phyloP scores from a whole-genome alignment of 225 moss, liverwort and hornwort genomes.

The Asterella californica region DNA sequence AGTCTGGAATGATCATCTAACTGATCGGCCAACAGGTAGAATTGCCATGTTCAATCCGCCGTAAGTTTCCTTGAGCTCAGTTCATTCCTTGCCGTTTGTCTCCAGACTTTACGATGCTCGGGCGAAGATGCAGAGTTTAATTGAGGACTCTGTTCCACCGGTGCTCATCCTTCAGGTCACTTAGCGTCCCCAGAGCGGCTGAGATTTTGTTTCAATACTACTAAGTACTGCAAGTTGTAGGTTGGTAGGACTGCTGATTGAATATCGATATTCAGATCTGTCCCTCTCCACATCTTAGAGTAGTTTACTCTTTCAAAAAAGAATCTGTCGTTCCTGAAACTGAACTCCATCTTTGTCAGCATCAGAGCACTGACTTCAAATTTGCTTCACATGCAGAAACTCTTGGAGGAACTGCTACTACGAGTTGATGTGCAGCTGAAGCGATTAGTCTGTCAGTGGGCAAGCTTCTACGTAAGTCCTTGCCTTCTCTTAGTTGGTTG shows the following conservation, averaged over 20 bases:
- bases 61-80: neutral
- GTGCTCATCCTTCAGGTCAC: constrained; percentile 35
- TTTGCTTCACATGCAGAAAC: constrained; percentile 20
- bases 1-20: neutral
- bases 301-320: neutral
- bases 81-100: neutral
- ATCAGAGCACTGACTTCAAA: neutral
- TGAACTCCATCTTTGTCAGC: no score
- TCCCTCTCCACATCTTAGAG: neutral
- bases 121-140: constrained; percentile 21
- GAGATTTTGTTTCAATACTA: neutral
- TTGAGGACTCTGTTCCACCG: constrained; percentile 27
- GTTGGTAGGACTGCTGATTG: neutral
- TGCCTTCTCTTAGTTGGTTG: neutral
- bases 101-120: constrained; percentile 24
- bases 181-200: neutral
- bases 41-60: neutral
- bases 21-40: neutral
- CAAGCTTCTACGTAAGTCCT: constrained; percentile 28
- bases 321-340: no score
- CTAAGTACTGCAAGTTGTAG: neutral
- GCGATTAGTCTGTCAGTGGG: constrained; percentile 32
- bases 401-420: constrained; percentile 30
- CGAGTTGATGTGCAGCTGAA: constrained; percentile 21
- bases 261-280: neutral